Evolutionary conservation across 106 monocot genomes (phyloP), one percentile per base, ranked within the genome.

Genomic region (Dendrobium huoshanense): DNA sequence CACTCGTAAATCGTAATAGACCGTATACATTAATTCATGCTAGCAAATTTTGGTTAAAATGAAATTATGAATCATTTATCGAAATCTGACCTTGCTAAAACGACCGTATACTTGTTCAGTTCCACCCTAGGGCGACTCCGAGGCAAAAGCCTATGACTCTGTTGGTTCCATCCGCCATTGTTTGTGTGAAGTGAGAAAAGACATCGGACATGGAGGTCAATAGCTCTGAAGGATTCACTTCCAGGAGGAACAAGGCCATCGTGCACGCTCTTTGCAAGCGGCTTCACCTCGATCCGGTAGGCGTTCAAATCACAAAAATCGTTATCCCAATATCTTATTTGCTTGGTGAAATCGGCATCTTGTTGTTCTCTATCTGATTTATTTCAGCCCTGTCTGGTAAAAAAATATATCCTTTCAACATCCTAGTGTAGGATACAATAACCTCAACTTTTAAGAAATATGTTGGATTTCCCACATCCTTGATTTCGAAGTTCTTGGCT

Each of bases 231-330:
- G 84, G 37, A 47, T 20, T 76, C 74, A 9, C 44, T 11, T 75
- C 83, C 55, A 78, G 37, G 42, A 61, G 88, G 78, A 86, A 86
- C 80, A 75, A 75, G 61, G 83, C 85, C 73, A 83, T 88, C 45
- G 83, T 80, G 40, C 55, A 37, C 56, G 88, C 88, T 41, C 88
- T 88, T 24, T 85, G 81, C 81, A 85, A 77, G 18, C 88, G 77
- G 49, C 75, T 85, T 24, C 78, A 78, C 29, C n/a, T 88, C 65
- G 83, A 88, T 86, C 85, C 82, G 27, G 88, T 88, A 56, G 79
- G 78, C 43, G 33, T 48, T 29, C 33, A 7, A 11, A 74, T 43
- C 43, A 44, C 74, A 8, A 44, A 43, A 44, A 74, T 9, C 41
- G 29, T 76, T 76, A 19, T 49, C 25, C 9, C 29, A 37, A 15